Evolutionary conservation across 352 stramenopile genomes (phyloP).

Genomic region (Globisporangium megalacanthum): DNA sequence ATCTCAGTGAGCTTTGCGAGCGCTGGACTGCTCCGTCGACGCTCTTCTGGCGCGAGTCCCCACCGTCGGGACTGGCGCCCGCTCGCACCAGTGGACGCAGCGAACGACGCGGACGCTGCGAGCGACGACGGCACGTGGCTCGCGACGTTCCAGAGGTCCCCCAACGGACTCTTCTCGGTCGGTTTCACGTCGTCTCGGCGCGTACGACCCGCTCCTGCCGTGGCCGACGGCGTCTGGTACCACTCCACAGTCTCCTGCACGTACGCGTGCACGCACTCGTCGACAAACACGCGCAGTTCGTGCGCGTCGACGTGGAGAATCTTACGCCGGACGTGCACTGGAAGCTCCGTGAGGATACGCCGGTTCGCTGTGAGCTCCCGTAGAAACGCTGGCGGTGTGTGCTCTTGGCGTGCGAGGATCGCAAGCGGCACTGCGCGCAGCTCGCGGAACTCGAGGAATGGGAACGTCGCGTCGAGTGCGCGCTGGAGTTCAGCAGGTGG

Average conservation of each 20-base stretch:
- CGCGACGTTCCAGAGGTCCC: conserved; percentile 59
- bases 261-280: conserved; percentile 73
- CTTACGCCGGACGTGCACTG: conserved; percentile 77
- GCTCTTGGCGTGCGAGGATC: conserved; percentile 68
- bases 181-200: too few relatives aligned
- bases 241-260: conserved; percentile 57
- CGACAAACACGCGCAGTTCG: conserved; percentile 68
- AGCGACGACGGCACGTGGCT: conserved; percentile 55
- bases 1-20: conserved; percentile 68
- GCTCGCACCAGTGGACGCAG: conserved; percentile 7
- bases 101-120: conserved; percentile 15
- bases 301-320: conserved; percentile 69
- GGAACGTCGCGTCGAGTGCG: conserved; percentile 76
- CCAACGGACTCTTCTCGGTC: neutral
- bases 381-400: conserved; percentile 74
- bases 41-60: conserved; percentile 43
- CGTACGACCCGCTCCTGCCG: neutral
- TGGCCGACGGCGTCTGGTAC: conserved; percentile 44
- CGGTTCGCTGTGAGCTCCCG: conserved; percentile 80
- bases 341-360: conserved; percentile 67
- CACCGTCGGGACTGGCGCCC: conserved; percentile 12
- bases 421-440: conserved; percentile 79
- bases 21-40: conserved; percentile 57
- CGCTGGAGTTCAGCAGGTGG: conserved; percentile 63
- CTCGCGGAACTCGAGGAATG: conserved; percentile 87